A percentile compares a stretch with the other conserved stretches of the same genome.
Conservation (phyloP, 2,329 filamentous ascomycete species). For the Fusarium buxicola region DNA sequence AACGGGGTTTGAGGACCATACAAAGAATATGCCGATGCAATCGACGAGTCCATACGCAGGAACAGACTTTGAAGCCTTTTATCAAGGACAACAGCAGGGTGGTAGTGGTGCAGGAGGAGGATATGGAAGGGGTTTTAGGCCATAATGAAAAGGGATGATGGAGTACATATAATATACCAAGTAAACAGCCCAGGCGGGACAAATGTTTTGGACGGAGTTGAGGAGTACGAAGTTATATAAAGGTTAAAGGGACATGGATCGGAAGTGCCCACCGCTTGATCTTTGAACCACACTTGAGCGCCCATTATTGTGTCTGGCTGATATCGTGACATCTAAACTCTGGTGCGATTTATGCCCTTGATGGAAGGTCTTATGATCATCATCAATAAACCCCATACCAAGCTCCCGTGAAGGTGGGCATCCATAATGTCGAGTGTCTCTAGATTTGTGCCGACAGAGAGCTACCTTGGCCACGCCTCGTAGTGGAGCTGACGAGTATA, state of each 20-base stretch:
- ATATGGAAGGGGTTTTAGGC: slow-evolving; percentile 33
- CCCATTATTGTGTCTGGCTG: no score
- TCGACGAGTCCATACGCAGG: slow-evolving; percentile 33
- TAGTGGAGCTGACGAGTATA: slow-evolving; percentile 1
- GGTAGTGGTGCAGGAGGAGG: background rate
- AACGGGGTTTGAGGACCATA: slow-evolving; percentile 10
- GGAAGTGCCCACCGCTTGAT: background rate
- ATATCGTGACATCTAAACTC: no score
- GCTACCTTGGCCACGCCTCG: background rate
- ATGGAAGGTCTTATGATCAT: no score
- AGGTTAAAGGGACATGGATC: background rate
- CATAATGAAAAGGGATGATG: slow-evolving; percentile 7
- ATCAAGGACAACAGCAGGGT: slow-evolving; percentile 27
- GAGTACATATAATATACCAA: slow-evolving; percentile 1
- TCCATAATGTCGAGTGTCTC: no score
- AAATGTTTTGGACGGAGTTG: background rate
- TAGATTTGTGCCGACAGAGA: no score
- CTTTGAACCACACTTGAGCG: no score
- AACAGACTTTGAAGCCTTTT: slow-evolving; percentile 45
- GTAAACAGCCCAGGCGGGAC: background rate
- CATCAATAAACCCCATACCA: no score
- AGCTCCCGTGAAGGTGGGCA: no score
- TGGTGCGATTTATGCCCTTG: no score
- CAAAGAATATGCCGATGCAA: slow-evolving; percentile 8
- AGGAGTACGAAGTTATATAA: background rate